Conservation (phyloP, 2,329 filamentous ascomycete species). For the Trichophyton verrucosum region DNA sequence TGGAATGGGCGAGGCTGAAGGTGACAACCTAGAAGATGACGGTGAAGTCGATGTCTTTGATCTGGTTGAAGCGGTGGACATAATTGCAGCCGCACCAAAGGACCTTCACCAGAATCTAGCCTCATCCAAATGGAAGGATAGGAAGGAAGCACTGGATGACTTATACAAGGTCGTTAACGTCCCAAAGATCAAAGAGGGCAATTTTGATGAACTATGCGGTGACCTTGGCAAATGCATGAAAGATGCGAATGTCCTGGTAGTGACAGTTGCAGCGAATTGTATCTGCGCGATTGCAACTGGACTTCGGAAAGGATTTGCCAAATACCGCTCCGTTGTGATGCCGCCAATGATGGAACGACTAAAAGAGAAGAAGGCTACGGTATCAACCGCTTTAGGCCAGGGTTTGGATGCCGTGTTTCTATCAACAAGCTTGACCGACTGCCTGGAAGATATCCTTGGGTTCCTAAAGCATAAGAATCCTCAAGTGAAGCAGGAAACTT, state of each 20-base stretch:
- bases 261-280: conserved; percentile 84
- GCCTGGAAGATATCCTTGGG: conserved; percentile 77
- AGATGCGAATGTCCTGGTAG: conserved; percentile 91
- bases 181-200: conserved; percentile 80
- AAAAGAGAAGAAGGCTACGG: conserved; percentile 90
- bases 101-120: conserved; percentile 72
- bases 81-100: conserved; percentile 65
- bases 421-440: conserved; percentile 63
- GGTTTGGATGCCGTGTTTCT: conserved; percentile 63
- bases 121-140: conserved; percentile 96
- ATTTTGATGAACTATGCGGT: conserved; percentile 72
- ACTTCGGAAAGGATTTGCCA: conserved; percentile 62
- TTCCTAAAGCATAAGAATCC: conserved; percentile 91
- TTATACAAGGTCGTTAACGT: conserved; percentile 66
- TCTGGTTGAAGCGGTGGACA: conserved; percentile 75
- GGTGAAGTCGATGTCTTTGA: conserved; percentile 70
- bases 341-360: conserved; percentile 84
- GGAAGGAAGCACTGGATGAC: conserved; percentile 84
- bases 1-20: conserved; percentile 47
- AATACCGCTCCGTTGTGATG: conserved; percentile 70
- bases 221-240: conserved; percentile 95
- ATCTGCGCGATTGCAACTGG: conserved; percentile 82
- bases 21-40: conserved; percentile 46
- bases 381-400: conserved; percentile 74
- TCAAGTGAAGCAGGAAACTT: conserved; percentile 89